Evolutionary conservation across 495 filamentous ascomycete genomes (phyloP), one percentile per base, ranked within the genome.

Genomic region (Cercophora sp.): DNA sequence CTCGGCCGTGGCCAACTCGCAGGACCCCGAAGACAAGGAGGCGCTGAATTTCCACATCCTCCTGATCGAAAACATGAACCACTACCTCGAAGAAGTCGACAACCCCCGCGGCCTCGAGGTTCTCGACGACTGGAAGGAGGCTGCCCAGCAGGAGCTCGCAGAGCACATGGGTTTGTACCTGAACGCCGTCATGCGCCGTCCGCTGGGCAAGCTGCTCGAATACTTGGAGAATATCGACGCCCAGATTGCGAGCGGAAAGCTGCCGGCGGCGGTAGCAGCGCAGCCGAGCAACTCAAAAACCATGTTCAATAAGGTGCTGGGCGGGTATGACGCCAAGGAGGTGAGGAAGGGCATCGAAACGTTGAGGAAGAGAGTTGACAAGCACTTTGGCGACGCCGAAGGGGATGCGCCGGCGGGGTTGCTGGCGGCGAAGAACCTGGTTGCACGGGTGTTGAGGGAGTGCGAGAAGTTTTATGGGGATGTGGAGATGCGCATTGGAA

Each of bases 51-150:
- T 95, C 70, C 91, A 96, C 65, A 96, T 97, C 60, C 79, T 96
- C 42, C 79, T 97, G 26, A 96, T 97, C 54, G 92, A 97, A 67
- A 97, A 97, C 65, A 96, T 96, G 92, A 93, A 96, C 65, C 91
- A 96, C 65, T 96, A 92, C 67, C 73, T 91, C 8, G 91, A 96
- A 59, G 92, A 96, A 64, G 84, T 95, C 8, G 87, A 93, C 56
- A 62, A 63, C 55, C 74, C 85, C n/a, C 79, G 82, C 32, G 73
- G 73, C 15, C 82, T 91, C 48, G 77, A 85, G 1, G 82, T 95
- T 11, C 76, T 97, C 5, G 82, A 85, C 54, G 84, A 87, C 54
- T 96, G 91, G 88, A 81, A 79, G 59, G 80, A 83, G 44, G 82
- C 83, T 24, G 92, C 92, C 1, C 72, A 78, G 22, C 77, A 81